Conservation (phyloP, 208 protist species). For the Wallacemonas sp. region DNA sequence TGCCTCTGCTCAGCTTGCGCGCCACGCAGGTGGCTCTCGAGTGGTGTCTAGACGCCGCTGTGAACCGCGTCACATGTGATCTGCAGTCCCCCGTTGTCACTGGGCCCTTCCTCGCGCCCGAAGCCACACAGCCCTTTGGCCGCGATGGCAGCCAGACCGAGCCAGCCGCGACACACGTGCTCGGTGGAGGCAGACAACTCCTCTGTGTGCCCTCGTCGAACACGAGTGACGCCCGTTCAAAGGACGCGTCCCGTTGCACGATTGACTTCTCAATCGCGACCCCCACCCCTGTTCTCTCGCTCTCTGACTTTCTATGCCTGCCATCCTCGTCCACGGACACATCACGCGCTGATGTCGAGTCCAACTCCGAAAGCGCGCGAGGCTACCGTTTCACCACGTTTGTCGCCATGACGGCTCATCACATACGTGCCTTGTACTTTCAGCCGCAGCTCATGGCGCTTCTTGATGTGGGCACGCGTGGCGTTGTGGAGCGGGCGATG, state of each 20-base stretch:
- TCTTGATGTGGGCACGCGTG: conserved; percentile 32
- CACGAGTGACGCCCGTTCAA: too few species aligned
- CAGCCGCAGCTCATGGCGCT: conserved; percentile 30
- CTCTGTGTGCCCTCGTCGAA: too few species aligned
- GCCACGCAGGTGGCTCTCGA: background rate
- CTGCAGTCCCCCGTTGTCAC: background rate
- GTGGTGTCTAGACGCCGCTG: conserved; percentile 2
- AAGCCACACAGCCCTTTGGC: too few species aligned
- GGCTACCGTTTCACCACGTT: conserved; percentile 35
- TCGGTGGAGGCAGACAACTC: too few species aligned
- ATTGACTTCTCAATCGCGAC: conserved; percentile 19
- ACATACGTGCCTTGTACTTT: conserved; percentile 25
- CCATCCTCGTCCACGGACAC: background rate
- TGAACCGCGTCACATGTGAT: background rate
- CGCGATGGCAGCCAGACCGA: background rate
- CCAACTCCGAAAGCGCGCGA: too few species aligned
- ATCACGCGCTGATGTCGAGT: too few species aligned
- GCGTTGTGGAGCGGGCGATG: conserved; percentile 27
- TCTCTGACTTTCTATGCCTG: conserved; percentile 32
- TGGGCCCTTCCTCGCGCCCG: background rate
- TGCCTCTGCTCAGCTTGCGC: background rate
- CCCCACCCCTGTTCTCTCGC: conserved; percentile 24
- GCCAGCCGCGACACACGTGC: background rate
- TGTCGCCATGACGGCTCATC: conserved; percentile 8
- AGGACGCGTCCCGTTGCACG: background rate